Conservation (phyloP, 202 grass and related monocot genomes). For the Digitaria exilis region DNA sequence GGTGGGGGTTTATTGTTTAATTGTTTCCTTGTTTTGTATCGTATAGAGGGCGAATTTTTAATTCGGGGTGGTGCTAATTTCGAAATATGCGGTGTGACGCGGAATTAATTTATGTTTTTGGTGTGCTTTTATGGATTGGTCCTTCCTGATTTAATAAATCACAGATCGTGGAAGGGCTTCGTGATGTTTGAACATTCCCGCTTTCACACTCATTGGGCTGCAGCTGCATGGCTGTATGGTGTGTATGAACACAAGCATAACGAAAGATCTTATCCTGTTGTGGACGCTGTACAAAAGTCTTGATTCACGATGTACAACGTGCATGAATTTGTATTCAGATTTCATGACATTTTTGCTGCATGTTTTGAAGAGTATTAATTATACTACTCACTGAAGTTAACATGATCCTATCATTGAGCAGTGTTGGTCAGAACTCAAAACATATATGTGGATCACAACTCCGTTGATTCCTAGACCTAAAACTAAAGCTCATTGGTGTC, state of each 20-base stretch:
- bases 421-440: neutral
- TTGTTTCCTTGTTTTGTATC: slow-evolving; percentile 48
- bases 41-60: slow-evolving; percentile 43
- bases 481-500: neutral
- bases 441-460: neutral
- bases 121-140: slow-evolving; percentile 13
- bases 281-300: neutral
- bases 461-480: neutral
- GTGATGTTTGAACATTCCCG: slow-evolving; percentile 28
- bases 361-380: neutral
- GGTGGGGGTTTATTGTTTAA: slow-evolving; percentile 55
- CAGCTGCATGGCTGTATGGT: neutral
- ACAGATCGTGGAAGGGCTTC: neutral
- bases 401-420: neutral
- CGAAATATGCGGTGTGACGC: slow-evolving; percentile 81
- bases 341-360: neutral
- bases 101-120: slow-evolving; percentile 53
- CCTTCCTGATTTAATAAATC: slow-evolving; percentile 14
- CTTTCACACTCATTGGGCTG: neutral
- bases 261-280: neutral
- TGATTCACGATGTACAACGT: too few relatives aligned
- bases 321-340: neutral
- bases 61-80: slow-evolving; percentile 60
- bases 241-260: neutral
- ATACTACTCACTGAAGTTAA: neutral